Percentiles rank a stretch among this genome's conserved stretches.
Conservation (phyloP, 164 flowering plant species). For the Aristolochia californica region DNA sequence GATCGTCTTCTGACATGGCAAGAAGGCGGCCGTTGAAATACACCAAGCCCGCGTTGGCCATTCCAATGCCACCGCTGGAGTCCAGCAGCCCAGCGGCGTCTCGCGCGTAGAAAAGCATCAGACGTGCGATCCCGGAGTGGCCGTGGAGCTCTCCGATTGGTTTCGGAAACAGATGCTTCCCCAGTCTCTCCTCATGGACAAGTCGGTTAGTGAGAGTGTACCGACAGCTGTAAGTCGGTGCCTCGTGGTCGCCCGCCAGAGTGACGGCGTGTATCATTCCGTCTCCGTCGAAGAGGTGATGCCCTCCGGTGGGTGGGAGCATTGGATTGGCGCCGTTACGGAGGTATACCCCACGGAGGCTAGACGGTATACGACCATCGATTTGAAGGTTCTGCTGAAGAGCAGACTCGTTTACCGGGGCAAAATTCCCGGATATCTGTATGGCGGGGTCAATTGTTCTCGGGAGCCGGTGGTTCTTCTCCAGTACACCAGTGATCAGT, state of each 20-base stretch:
- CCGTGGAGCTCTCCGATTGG: constrained; percentile 46
- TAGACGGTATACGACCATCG: constrained; percentile 22
- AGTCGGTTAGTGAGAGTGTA: constrained; percentile 37
- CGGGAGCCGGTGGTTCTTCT: constrained; percentile 17
- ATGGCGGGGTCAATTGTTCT: constrained; percentile 30
- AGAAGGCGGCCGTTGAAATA: constrained; percentile 35
- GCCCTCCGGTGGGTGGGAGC: constrained; percentile 24
- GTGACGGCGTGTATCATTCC: constrained; percentile 45
- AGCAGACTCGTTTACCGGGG: constrained; percentile 33
- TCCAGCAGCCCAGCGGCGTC: constrained; percentile 24
- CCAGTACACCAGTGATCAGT: constrained; percentile 8
- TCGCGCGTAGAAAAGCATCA: constrained; percentile 30
- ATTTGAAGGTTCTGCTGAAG: constrained; percentile 20
- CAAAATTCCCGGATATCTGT: constrained; percentile 38
- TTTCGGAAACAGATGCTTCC: constrained; percentile 28
- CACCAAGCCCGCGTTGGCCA: constrained; percentile 44
- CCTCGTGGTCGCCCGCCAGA: constrained; percentile 6
- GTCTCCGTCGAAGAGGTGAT: constrained; percentile 48
- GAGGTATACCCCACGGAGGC: constrained; percentile 29
- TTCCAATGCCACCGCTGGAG: constrained; percentile 24
- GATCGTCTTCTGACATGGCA: constrained; percentile 52
- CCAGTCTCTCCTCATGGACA: constrained; percentile 19
- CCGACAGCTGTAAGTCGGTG: constrained; percentile 30
- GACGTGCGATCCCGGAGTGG: constrained; percentile 29
- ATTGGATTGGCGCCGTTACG: constrained; percentile 46